Evolutionary conservation across 2,329 filamentous ascomycete species (phyloP), one percentile per base, ranked within the genome.

Genomic region (Xylariaceae sp.): DNA sequence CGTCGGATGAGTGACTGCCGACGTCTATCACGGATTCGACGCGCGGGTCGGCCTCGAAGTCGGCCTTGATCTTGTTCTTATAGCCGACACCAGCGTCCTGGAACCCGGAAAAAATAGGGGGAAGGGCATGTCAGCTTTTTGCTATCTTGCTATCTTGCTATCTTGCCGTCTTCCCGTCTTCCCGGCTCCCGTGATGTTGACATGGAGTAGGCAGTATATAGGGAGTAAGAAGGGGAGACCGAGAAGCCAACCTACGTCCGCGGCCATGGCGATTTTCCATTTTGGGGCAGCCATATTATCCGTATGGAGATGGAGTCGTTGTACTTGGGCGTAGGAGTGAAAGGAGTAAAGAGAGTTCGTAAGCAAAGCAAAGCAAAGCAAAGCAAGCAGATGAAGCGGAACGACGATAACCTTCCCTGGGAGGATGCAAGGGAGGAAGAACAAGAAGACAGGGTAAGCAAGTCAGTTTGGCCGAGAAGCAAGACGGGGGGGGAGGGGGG

Each of bases 21-120:
- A 94, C 87, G 67, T 95, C 89, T 58, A 81, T 78, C 60, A 94
- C 78, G 58, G 80, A 78, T 53, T 77, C 73, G 60, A 95, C 87
- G 58, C 84, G 82, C 2, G 80, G 72, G 72, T 88, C 81, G 47
- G 80, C 76, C 61, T 85, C 77, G 57, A 95, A 82, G 67, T 89
- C 85, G 50, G 78, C 76, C 68, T 88, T 89, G 74, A 95, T 85
- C 62, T 83, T 81, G 68, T 85, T 82, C 73, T 92, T 94, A 81
- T 94, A 94, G 62, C 73, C 75, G 65, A 87, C 80, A 68, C 89
- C 89, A 56, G 88, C 88, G 64, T 89, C 86, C 77, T 80, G 26
- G 41, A 40, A 6, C 50, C 27, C 5, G 27, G 19, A 27, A 8
- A 29, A 19, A 27, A 8, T 26, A 40, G n/a, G 9, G 6, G 35